Evolutionary conservation across 352 stramenopile species (phyloP), one percentile per base, ranked within the genome.

Genomic region (Phytophthora hybrid): DNA sequence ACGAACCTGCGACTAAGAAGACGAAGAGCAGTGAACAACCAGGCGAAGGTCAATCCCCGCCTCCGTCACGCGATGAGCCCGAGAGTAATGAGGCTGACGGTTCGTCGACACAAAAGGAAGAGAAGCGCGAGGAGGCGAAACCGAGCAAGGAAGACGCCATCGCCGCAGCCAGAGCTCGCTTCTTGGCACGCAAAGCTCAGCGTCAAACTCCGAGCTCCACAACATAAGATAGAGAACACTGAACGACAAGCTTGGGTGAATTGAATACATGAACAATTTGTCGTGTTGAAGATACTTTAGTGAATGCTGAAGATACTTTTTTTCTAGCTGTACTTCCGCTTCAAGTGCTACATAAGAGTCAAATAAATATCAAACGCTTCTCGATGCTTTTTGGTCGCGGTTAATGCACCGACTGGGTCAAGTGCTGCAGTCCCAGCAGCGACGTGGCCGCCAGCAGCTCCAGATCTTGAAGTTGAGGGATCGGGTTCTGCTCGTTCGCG

Each of bases 121-220:
- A 65, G 23, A 58, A 57, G 61, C 66, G 51, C 47, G 71, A 75
- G 52, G 66, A 76, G 44, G 47, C 58, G 44, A 79, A 84, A 66
- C 59, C 49, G 18, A 90, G 74, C 59, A 93, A 91, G 55, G 84
- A 97, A 58, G 91, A 97, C 41, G 71, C 80, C 3, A 94, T 98
- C 59, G 81, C 79, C 4, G 87, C 90, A 13, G 92, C 93, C 4
- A 87, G 81, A 56, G 91, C 89, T 19, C 88, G 92, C 0, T 97
- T 96, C 74, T 72, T 98, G 69, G 92, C 91, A 11, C 86, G 93
- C 26, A 97, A 98, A 67, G 82, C 89, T 3, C 76, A 87, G 65
- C 81, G 79, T 7, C 69, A 80, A 70, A 29, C 57, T 21, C 49
- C 55, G 5, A 69, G 8, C 4, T 63, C 63, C 16, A 18, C 59